Base-by-base conservation (phyloP, 176 grass and related monocot species). In the Dactylis glomerata region DNA sequence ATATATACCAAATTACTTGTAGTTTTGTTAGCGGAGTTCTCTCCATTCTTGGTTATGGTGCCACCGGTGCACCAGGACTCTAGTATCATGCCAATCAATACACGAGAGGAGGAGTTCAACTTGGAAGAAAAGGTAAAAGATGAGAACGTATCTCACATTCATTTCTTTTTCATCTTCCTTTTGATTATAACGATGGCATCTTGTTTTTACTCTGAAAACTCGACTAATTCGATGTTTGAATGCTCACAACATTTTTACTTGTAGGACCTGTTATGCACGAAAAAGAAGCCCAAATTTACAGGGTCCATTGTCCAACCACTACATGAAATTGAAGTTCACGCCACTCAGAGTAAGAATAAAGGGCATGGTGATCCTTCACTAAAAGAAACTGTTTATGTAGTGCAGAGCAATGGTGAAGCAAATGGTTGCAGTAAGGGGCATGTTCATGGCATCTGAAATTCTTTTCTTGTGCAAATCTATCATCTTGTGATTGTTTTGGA, bases 221-320 rank as follows among this genome's bases (percentile, higher is more conserved):
- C 41, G 65, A 72, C 52, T 45, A 75, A 41, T 33, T 82, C 0
- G 33, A 10, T 77, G 33, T 71, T 22, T 82, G 4, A 56, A 82
- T 68, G 17, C 0, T 85, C 49, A 3, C 23, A 70, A 3, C 55
- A 71, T 59, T 59, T 54, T 42, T 64, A 11, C 68, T 79, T 74
- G 66, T 66, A 86, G 84, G 74, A 37, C 38, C 22, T 79, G 16
- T 10, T 47, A 73, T 52, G 15, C 54, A 74, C 37, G 45, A 13
- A 56, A 67, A 90, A 86, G 65, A 86, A 68, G 66, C 33, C 27
- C 63, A 82, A 86, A 66, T 9, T 24, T 79, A 32, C 46, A 56
- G 74, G 19, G 5, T 38, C 44, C 56, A 38, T 46, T 79, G 57
- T 56, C n/a, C 84, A 59, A 71, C 55, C 13, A 14, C 45, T 38